A percentile compares a stretch with the other conserved stretches of the same genome.
Evolutionary conservation across 805 yeast genomes (phyloP).

Genomic region (Yarrowia sp.): DNA sequence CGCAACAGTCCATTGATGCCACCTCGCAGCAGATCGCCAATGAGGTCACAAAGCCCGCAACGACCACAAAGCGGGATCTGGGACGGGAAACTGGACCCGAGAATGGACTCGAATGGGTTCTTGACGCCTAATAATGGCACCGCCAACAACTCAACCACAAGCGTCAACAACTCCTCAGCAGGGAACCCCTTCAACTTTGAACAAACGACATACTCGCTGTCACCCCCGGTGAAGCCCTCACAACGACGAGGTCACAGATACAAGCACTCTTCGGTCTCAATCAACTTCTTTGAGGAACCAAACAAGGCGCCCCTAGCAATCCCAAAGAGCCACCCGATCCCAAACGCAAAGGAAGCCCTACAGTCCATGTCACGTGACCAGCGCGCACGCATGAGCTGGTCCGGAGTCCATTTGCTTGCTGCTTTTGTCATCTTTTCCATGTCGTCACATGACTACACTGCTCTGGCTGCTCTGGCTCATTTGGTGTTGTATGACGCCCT

Average conservation of each 20-base stretch:
- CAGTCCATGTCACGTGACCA: constrained; percentile 60
- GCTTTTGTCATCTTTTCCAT: constrained; percentile 55
- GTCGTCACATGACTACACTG: constrained; percentile 44
- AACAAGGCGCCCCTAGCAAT: constrained; percentile 60
- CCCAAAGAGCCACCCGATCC: constrained; percentile 69
- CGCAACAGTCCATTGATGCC: constrained; percentile 10
- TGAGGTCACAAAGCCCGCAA: constrained; percentile 15
- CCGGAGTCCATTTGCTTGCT: constrained; percentile 53
- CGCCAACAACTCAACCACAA: not conserved
- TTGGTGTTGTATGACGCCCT: constrained; percentile 81
- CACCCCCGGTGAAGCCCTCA: constrained; percentile 34
- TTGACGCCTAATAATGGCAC: not conserved
- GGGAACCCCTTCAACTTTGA: constrained; percentile 62
- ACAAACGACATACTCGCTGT: constrained; percentile 46
- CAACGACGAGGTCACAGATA: constrained; percentile 89
- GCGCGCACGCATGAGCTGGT: constrained; percentile 57
- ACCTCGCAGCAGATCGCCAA: constrained; percentile 7
- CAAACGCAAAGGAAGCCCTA: constrained; percentile 61
- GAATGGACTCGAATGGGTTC: not conserved
- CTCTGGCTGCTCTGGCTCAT: constrained; percentile 79
- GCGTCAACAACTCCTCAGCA: not conserved
- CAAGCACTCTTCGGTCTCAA: constrained; percentile 92
- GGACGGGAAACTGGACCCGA: constrained; percentile 17
- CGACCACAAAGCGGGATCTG: constrained; percentile 6
- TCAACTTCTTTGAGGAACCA: constrained; percentile 94